Evolutionary conservation across 2,329 filamentous ascomycete genomes (phyloP).

Genomic region (Colletotrichum caudatum): DNA sequence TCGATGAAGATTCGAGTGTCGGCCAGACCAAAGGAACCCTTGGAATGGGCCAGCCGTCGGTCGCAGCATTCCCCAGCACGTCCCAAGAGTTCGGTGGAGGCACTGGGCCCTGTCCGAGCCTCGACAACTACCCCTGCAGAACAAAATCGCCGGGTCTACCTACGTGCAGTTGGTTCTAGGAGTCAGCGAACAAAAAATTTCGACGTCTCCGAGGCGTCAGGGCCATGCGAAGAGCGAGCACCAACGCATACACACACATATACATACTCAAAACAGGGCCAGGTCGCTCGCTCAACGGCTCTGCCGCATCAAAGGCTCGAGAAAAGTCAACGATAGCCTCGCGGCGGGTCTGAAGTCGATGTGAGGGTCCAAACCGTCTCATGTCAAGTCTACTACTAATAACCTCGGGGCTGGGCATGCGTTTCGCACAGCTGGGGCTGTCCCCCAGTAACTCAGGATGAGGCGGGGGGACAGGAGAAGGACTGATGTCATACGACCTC

Average conservation of each 20-base stretch:
- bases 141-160: background rate
- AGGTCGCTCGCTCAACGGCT: background rate
- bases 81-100: conserved; percentile 40
- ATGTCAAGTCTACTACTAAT: conserved; percentile 10
- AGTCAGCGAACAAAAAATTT: background rate
- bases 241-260: too few relatives aligned
- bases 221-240: background rate
- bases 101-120: conserved; percentile 10
- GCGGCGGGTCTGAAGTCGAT: conserved; percentile 11
- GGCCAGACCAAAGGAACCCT: conserved; percentile 7
- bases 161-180: background rate
- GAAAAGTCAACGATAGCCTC: background rate
- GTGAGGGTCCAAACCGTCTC: conserved; percentile 27
- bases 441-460: conserved; percentile 24
- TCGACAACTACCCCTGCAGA: conserved; percentile 33
- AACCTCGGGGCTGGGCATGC: background rate
- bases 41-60: conserved; percentile 2
- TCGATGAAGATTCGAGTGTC: conserved; percentile 28
- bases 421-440: conserved; percentile 20
- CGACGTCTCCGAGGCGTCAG: background rate
- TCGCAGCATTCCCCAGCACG: conserved; percentile 26
- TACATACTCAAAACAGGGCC: background rate
- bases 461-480: conserved; percentile 22
- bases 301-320: background rate
- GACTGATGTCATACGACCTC: conserved; percentile 35